Percentiles rank a stretch among this genome's conserved stretches.
phyloP scores from a whole-genome alignment of 805 yeast species.

The Lachancea kluyveri region DNA sequence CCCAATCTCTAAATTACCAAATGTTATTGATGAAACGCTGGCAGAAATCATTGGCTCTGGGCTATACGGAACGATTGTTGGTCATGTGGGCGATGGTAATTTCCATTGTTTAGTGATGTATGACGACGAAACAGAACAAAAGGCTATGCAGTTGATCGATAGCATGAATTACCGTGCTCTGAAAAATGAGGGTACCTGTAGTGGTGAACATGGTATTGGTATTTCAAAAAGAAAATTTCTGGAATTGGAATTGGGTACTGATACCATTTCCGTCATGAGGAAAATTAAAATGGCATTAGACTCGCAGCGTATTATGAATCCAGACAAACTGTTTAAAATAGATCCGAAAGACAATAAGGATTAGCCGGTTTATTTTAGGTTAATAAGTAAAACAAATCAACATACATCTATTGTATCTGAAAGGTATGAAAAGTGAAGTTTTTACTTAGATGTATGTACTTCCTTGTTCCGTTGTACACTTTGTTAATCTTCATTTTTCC shows the following conservation, averaged over 20 bases:
- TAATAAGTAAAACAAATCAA: too few relatives aligned
- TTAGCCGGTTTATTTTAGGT: too few relatives aligned
- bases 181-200: constrained; percentile 73
- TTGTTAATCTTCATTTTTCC: too few relatives aligned
- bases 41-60: constrained; percentile 54
- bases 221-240: constrained; percentile 67
- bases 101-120: constrained; percentile 71
- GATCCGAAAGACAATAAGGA: constrained; percentile 43
- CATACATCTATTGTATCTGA: too few relatives aligned
- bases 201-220: constrained; percentile 90
- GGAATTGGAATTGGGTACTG: constrained; percentile 58
- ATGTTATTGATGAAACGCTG: constrained; percentile 55
- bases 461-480: too few relatives aligned
- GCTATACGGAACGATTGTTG: constrained; percentile 61
- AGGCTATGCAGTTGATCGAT: constrained; percentile 55
- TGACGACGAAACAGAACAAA: constrained; percentile 43
- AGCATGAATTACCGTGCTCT: constrained; percentile 66
- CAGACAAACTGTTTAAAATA: constrained; percentile 68
- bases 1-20: constrained; percentile 64
- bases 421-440: too few relatives aligned
- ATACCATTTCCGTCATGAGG: constrained; percentile 66
- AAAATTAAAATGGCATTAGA: constrained; percentile 66
- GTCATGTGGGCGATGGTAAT: constrained; percentile 90
- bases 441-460: too few relatives aligned
- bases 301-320: constrained; percentile 67